Base-by-base conservation (phyloP, 345 rosid genomes). In the Syzygium jambos region DNA sequence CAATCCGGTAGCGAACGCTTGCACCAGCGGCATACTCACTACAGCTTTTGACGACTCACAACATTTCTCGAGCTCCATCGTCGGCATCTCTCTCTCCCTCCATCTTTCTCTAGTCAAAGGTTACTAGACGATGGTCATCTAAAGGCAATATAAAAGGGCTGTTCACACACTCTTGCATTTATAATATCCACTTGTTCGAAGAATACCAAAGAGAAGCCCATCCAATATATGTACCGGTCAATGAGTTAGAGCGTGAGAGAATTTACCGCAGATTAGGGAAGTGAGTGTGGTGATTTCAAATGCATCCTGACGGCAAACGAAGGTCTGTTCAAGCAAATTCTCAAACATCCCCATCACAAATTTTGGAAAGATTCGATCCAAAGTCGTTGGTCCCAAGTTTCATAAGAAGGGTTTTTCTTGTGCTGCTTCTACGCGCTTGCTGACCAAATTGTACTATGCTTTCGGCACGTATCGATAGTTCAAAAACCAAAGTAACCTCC, bases 1-100 rank as follows among this genome's bases (percentile, higher is more conserved):
- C 86, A 92, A 86, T 7, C 92, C 94, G 1, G 94, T 91, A 1
- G 91, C 91, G 12, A 93, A 86, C 4, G 87, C 27, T 88, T 93
- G 95, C 56, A 93, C 94, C 23, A 90, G 41, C 85, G 92, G 4
- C 95, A 93, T 93, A 53, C 93, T 65, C 56, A 63, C 59, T 13
- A 78, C 59, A 84, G 87, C 89, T 78, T 84, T 84, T 5, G 90
- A 91, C 55, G 86, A 84, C 23, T 30, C 85, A 34, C 51, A 51
- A 84, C 88, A 89, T 53, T 86, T 82, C 85, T 86, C 78, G 30
- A 86, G 38, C 34, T 23, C 46, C 53, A 51, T 41, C 27, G 8
- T 13, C 23, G 6, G 29, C 65, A 54, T 51, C 57, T 54, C 57
- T 54, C 57, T 54, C 56, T 53, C 56, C 17, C 56, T 53, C 55